A percentile compares a stretch with the other conserved stretches of the same genome.
Conservation (phyloP, 129 eudicot species). For the Deinandra increscens region DNA sequence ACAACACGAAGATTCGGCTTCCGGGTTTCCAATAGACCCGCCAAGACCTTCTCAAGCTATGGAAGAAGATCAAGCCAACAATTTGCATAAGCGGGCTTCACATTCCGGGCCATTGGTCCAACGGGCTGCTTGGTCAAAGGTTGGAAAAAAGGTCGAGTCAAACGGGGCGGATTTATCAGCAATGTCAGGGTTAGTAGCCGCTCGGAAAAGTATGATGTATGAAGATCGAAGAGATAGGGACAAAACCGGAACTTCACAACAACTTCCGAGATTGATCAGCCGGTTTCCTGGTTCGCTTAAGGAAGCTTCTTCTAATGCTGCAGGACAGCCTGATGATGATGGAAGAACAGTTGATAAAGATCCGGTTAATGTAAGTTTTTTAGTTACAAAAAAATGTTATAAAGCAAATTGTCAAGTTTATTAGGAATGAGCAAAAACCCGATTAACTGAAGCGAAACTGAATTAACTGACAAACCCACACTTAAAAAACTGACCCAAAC, state of each 20-base stretch:
- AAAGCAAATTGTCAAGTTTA: not conserved
- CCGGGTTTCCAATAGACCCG: constrained; percentile 92
- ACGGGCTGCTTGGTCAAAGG: constrained; percentile 77
- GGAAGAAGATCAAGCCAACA: constrained; percentile 44
- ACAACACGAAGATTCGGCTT: constrained; percentile 80
- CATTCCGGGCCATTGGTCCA: constrained; percentile 86
- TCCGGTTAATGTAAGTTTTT: constrained; percentile 60
- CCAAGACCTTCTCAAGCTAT: constrained; percentile 81
- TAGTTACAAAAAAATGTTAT: no score
- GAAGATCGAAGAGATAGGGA: constrained; percentile 79
- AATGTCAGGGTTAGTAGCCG: constrained; percentile 61
- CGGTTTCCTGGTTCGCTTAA: constrained; percentile 81
- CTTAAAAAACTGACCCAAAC: no score
- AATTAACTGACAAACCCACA: no score
- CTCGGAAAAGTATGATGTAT: constrained; percentile 61
- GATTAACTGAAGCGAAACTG: no score
- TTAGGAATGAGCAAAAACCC: no score
- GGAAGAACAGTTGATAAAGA: constrained; percentile 52
- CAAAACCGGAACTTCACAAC: constrained; percentile 51
- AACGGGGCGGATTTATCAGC: constrained; percentile 59
- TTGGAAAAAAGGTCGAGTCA: constrained; percentile 61
- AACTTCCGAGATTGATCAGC: constrained; percentile 48
- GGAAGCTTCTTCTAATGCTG: constrained; percentile 53
- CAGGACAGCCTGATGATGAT: constrained; percentile 44
- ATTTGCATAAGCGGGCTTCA: constrained; percentile 63